Base-by-base conservation (phyloP, 2,329 filamentous ascomycete genomes). In the Penicillium corylophilum region DNA sequence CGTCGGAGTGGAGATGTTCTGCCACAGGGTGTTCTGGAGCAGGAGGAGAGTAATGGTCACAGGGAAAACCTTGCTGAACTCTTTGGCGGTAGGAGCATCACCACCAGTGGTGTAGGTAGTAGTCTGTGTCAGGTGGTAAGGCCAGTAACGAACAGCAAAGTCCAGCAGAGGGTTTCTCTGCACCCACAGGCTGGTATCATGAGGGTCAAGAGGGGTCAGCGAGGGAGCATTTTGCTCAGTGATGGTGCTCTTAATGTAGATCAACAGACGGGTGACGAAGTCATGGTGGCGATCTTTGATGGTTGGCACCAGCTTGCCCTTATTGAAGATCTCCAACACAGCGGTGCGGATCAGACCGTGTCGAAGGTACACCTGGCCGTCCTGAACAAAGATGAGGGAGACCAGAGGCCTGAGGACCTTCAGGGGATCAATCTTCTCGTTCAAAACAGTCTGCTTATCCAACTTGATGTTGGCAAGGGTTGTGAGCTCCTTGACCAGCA, bases 1-100 rank as follows among this genome's bases (percentile, higher is more conserved):
- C 5, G 63, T 56, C 1, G 72, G 71, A 2, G 63, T 66, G 2
- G 69, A 55, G n/a, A 60, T 56, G 43, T 64, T 64, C 23, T 74
- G 70, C 77, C 78, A 82, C 50, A 76, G 69, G 5, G 76, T 67
- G 54, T 74, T 75, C 55, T 81, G 76, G 0, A 82, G 65, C 7
- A 80, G 62, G 2, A 77, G 62, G 16, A 82, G 59, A 3, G 70
- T 68, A 0, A 74, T 72, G 1, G 70, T 73, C 5, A 71, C 65
- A 0, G 80, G 79, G 50, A 82, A 75, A 15, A 76, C 64, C 28
- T 73, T 74, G 48, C 74, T 72, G 44, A 82, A 68, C 28, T 79
- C 77, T 18, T 73, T 66, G 1, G 73, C 70, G 2, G 78, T 64
- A 31, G 75, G 72, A 31, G 71, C 67, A 5, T 76, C 72, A 15